These are phyloP conservation scores for Laguncularia racemosa DNA, from an alignment of 345 rosid species.

Conservation along the genomic window DNA sequence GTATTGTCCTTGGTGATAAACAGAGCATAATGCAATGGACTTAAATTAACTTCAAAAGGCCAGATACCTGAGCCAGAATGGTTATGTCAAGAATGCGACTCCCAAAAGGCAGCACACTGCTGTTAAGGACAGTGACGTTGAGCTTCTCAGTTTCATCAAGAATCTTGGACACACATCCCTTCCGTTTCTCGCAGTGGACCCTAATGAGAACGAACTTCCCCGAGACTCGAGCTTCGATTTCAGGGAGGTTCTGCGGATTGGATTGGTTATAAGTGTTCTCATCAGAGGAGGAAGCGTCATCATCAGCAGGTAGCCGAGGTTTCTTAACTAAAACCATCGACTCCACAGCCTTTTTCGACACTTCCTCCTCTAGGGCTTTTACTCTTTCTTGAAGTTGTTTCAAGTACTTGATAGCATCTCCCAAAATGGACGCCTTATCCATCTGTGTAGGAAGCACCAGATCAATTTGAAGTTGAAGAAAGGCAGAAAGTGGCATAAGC, in stretches of 20 bases:
- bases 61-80: slow-evolving; percentile 18
- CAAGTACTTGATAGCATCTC: slow-evolving; percentile 17
- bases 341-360: slow-evolving; percentile 6
- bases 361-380: slow-evolving; percentile 13
- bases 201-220: slow-evolving; percentile 17
- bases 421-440: slow-evolving; percentile 24
- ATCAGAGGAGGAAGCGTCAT: neutral
- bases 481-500: neutral
- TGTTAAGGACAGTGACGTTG: slow-evolving; percentile 10
- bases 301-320: neutral
- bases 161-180: slow-evolving; percentile 6
- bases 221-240: slow-evolving; percentile 16
- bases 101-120: slow-evolving; percentile 21
- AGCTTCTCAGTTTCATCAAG: slow-evolving; percentile 17
- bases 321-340: slow-evolving; percentile 10
- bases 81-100: slow-evolving; percentile 14
- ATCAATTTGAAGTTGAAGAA: neutral
- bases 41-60: neutral
- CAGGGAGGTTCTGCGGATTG: slow-evolving; percentile 9
- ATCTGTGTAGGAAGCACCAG: no score
- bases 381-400: slow-evolving; percentile 21
- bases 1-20: neutral
- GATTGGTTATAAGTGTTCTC: neutral
- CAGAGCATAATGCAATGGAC: neutral
- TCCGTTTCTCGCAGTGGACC: slow-evolving; percentile 15